A percentile compares a stretch with the other conserved stretches of the same genome.
Conservation (phyloP, 257 asterid species). For the Nicotiana attenuata region DNA sequence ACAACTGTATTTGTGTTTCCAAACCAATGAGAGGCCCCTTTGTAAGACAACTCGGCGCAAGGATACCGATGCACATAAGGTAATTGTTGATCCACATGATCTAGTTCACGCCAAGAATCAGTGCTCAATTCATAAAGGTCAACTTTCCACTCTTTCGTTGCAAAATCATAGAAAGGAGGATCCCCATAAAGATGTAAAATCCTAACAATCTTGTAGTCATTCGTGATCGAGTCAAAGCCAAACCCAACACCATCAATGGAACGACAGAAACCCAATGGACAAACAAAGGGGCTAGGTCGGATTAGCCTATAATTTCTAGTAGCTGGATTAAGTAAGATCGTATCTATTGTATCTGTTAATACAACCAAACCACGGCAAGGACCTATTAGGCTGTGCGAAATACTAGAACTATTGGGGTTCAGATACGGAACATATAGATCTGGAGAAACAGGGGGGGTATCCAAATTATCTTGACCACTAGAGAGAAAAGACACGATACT, state of each 20-base stretch:
- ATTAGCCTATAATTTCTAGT: neutral
- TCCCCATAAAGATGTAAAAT: neutral
- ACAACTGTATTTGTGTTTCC: neutral
- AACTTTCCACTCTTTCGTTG: neutral
- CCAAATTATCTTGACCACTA: too few relatives aligned
- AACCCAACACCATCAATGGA: neutral
- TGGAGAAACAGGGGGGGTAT: too few relatives aligned
- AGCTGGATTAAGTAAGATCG: slow-evolving; percentile 2
- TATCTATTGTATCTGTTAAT: neutral
- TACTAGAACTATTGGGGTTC: neutral
- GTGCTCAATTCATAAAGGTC: neutral
- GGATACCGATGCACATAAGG: neutral
- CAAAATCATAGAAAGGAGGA: too few relatives aligned
- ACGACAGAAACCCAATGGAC: neutral
- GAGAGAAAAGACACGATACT: neutral
- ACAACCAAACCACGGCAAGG: neutral
- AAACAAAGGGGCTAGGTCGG: neutral
- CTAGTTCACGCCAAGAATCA: slow-evolving; percentile 3
- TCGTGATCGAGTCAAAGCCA: neutral
- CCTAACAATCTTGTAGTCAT: slow-evolving; percentile 10
- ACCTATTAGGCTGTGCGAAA: neutral
- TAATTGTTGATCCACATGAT: neutral
- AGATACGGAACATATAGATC: neutral
- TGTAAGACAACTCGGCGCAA: neutral
- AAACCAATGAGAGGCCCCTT: neutral